These are phyloP conservation scores for Dictyostelium capitatum DNA, from an alignment of 78 protist genomes.

Conservation along the genomic window DNA sequence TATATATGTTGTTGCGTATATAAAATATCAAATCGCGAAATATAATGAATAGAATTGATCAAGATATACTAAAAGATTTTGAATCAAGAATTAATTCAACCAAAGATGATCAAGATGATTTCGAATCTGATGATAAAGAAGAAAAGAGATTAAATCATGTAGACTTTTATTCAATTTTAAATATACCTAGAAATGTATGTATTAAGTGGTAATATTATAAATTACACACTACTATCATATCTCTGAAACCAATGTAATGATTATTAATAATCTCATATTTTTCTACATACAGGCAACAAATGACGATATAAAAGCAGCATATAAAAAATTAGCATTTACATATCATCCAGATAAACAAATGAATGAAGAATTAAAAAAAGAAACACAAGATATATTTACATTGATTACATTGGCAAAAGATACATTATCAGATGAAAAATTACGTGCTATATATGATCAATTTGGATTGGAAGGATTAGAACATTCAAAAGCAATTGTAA, in stretches of 20 bases:
- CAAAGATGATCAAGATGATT: neutral
- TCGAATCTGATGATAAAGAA: neutral
- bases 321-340: slow-evolving; percentile 65
- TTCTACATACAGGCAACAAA: slow-evolving; percentile 4
- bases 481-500: slow-evolving; percentile 42
- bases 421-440: slow-evolving; percentile 25
- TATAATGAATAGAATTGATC: neutral
- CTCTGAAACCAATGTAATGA: neutral
- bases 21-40: neutral
- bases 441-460: slow-evolving; percentile 49
- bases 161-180: slow-evolving; percentile 59
- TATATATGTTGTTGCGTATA: neutral
- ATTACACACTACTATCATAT: no score
- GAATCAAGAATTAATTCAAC: neutral
- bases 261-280: neutral
- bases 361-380: slow-evolving; percentile 12
- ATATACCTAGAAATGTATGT: slow-evolving; percentile 65
- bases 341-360: slow-evolving; percentile 79
- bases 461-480: slow-evolving; percentile 41
- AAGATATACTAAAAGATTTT: neutral
- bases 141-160: slow-evolving; percentile 7
- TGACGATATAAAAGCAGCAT: slow-evolving; percentile 45
- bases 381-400: slow-evolving; percentile 59
- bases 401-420: slow-evolving; percentile 53
- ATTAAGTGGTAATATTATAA: neutral